Evolutionary conservation across 179 eudicot species (phyloP).

Genomic region (Patellifolia procumbens): DNA sequence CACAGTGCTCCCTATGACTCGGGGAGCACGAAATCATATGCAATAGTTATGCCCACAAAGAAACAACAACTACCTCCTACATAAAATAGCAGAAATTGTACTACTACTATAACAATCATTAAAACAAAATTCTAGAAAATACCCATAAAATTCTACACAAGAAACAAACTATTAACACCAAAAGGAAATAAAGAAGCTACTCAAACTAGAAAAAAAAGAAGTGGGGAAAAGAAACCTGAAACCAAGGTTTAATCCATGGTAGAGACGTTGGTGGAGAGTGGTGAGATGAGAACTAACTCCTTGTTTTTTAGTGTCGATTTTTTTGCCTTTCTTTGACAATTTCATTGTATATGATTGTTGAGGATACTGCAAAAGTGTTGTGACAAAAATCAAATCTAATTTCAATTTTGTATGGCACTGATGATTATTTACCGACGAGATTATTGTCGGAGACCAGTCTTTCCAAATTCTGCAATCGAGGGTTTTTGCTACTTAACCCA

Average conservation of each 20-base stretch:
- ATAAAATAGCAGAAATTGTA: too few species aligned
- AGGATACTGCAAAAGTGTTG: too few species aligned
- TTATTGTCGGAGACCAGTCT: too few species aligned
- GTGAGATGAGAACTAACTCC: slow-evolving; percentile 35
- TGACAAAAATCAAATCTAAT: too few species aligned
- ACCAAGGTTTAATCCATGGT: slow-evolving; percentile 66
- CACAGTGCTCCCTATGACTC: too few species aligned
- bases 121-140: background rate
- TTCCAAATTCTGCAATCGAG: too few species aligned
- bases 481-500: too few species aligned
- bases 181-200: background rate
- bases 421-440: too few species aligned
- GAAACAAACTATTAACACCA: background rate
- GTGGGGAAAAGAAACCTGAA: slow-evolving; percentile 35
- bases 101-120: background rate
- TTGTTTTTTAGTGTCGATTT: slow-evolving; percentile 21
- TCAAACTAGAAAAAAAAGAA: background rate
- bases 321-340: slow-evolving; percentile 23
- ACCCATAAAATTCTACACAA: background rate
- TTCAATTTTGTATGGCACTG: too few species aligned
- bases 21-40: too few species aligned
- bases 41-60: background rate
- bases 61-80: too few species aligned
- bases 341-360: slow-evolving; percentile 13
- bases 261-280: slow-evolving; percentile 71